A percentile compares a stretch with the other conserved stretches of the same genome.
Evolutionary conservation across 495 filamentous ascomycete species (phyloP).

Genomic region (Penicillium argentinense): DNA sequence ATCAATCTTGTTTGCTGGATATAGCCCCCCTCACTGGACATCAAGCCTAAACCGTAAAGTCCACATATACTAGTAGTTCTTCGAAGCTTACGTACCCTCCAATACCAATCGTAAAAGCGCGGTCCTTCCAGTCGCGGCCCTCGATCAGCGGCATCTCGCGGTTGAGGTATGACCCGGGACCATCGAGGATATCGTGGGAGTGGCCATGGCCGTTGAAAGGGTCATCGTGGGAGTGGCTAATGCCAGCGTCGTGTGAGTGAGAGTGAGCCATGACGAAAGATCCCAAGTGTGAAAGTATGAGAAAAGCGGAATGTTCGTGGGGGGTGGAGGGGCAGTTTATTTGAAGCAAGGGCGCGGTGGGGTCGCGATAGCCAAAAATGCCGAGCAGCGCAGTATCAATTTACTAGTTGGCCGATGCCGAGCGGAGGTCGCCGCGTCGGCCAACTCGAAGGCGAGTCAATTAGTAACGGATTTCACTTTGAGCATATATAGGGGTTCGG

Average conservation of each 20-base stretch:
- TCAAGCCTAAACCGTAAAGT: too few relatives aligned
- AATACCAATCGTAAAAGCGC: constrained; percentile 94
- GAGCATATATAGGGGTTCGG: background rate
- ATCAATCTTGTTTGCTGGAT: background rate
- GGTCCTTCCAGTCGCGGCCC: constrained; percentile 82
- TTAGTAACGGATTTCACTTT: too few relatives aligned
- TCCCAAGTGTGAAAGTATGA: background rate
- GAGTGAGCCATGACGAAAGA: constrained; percentile 43
- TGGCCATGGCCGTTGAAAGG: constrained; percentile 84
- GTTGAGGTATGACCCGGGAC: constrained; percentile 83
- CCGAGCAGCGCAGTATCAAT: constrained; percentile 16
- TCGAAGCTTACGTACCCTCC: constrained; percentile 69
- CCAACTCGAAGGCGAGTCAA: too few relatives aligned
- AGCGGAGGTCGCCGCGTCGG: constrained; percentile 23
- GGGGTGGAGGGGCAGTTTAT: constrained; percentile 22
- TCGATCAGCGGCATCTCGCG: constrained; percentile 94
- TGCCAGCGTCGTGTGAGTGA: constrained; percentile 57
- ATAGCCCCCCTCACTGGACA: too few relatives aligned
- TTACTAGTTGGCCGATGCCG: constrained; percentile 11
- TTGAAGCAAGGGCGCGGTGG: constrained; percentile 12
- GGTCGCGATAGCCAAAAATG: constrained; percentile 23
- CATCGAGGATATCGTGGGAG: constrained; percentile 92
- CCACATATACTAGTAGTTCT: background rate
- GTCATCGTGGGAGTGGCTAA: constrained; percentile 62
- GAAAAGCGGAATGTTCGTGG: background rate